These are phyloP conservation scores for Citrus mangshanensis DNA, from an alignment of 345 rosid species.

Conservation along the genomic window DNA sequence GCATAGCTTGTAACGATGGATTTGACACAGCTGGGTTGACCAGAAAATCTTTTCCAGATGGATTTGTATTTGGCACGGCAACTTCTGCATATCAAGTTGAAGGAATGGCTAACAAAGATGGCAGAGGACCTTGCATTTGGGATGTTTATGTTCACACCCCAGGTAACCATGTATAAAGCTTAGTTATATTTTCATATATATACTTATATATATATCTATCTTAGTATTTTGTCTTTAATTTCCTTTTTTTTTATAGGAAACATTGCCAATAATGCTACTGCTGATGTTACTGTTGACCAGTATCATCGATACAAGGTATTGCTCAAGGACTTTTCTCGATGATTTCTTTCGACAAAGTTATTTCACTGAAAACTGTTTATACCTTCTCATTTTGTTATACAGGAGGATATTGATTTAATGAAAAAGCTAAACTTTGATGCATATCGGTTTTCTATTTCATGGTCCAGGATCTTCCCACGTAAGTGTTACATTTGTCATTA, in stretches of 20 bases:
- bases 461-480: slow-evolving; percentile 60
- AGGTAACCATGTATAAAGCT: slow-evolving; percentile 17
- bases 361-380: too few relatives aligned
- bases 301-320: neutral
- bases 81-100: slow-evolving; percentile 60
- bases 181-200: too few relatives aligned
- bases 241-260: slow-evolving; percentile 20
- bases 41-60: slow-evolving; percentile 41
- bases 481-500: neutral
- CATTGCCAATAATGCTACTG: slow-evolving; percentile 20
- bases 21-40: slow-evolving; percentile 47
- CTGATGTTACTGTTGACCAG: neutral
- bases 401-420: slow-evolving; percentile 43
- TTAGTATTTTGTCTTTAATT: neutral
- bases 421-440: slow-evolving; percentile 46
- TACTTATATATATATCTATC: too few relatives aligned
- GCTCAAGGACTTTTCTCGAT: too few relatives aligned
- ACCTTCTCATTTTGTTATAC: too few relatives aligned
- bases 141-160: slow-evolving; percentile 48
- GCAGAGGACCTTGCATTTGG: slow-evolving; percentile 71
- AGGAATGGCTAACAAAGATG: slow-evolving; percentile 59
- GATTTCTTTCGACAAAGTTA: too few relatives aligned
- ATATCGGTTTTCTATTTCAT: slow-evolving; percentile 56
- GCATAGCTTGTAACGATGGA: neutral
- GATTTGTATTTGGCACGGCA: slow-evolving; percentile 47